Evolutionary conservation across 148 eudicot genomes (phyloP), one percentile per base, ranked within the genome.

Genomic region (Persicaria tinctoria): DNA sequence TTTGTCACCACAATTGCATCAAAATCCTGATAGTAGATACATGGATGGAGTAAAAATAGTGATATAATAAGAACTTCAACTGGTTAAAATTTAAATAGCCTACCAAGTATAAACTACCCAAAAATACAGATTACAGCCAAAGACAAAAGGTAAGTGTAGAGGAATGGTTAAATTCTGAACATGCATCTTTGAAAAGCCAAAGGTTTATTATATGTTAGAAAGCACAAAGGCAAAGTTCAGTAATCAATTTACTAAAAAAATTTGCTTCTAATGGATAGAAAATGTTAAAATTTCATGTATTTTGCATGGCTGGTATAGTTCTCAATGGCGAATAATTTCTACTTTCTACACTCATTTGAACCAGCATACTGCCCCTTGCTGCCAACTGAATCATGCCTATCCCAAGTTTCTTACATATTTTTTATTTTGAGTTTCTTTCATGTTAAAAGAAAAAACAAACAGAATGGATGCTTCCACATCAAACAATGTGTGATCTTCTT

Each of bases 1-100:
- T 89, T 92, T 68, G 78, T 85, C 38, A 87, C 97, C 69, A 89
- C 80, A 78, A 92, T 82, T 14, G 84, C 83, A 87, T 94, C 97
- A 74, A 90, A 79, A 45, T 94, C 96, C 97, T 94, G 84, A 32
- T 32, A 32, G 46, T 63, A 63, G 68, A 63, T 62, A 4, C 16
- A 62, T 62, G 60, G 62, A 32, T 63, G 46, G 46, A 63, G 6
- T 4, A 63, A 56, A 56, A 56, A 18, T 20, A 0, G 32, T 56
- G 18, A 6, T 56, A n/a, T 17, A 17, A 16, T 18, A 23, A 56
- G 62, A 56, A 17, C 55, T 1, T 59, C 66, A 59, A 8, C 66
- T 59, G 9, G 4, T 7, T 20, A 10, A 12, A 18, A 59, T 59
- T 18, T 8, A 20, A 63, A 5, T 63, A 63, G 11, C 6, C 14